phyloP scores from a whole-genome alignment of 2,329 filamentous ascomycete species.

The Aureobasidium namibiae region DNA sequence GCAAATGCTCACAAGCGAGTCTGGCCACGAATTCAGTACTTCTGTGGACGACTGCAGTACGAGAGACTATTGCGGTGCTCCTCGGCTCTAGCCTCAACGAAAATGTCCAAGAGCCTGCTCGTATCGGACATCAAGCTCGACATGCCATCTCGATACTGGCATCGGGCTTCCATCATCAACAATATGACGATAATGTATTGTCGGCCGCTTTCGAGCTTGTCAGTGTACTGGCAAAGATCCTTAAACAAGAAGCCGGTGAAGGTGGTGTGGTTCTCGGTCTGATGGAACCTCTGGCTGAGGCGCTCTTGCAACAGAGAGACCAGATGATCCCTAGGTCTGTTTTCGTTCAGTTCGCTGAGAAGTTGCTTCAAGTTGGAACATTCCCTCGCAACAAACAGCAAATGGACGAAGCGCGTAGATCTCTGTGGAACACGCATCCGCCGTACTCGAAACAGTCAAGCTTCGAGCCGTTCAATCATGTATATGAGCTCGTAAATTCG shows the following conservation, averaged over 20 bases:
- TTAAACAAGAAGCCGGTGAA: conserved; percentile 12
- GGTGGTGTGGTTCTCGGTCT: conserved; percentile 12
- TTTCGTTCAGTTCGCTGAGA: conserved; percentile 15
- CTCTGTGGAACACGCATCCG: conserved; percentile 54
- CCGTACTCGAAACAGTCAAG: conserved; percentile 25
- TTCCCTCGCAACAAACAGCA: conserved; percentile 54
- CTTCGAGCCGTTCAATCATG: conserved; percentile 54
- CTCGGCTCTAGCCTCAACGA: background rate
- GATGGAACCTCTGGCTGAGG: conserved; percentile 13
- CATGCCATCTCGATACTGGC: conserved; percentile 9
- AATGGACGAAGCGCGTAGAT: conserved; percentile 56
- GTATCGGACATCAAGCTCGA: conserved; percentile 6
- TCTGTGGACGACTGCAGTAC: conserved; percentile 2
- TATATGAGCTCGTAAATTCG: conserved; percentile 54
- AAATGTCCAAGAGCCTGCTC: conserved; percentile 5
- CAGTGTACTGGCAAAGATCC: background rate
- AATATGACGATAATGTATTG: background rate
- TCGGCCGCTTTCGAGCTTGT: background rate
- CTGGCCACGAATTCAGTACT: background rate
- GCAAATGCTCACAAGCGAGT: conserved; percentile 12
- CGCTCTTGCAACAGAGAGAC: background rate
- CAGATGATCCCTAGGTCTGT: background rate
- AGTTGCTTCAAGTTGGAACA: conserved; percentile 19
- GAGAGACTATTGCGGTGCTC: background rate
- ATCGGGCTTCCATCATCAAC: background rate